phyloP scores from a whole-genome alignment of 2,329 filamentous ascomycete genomes.

The Colletotrichum sp. region DNA sequence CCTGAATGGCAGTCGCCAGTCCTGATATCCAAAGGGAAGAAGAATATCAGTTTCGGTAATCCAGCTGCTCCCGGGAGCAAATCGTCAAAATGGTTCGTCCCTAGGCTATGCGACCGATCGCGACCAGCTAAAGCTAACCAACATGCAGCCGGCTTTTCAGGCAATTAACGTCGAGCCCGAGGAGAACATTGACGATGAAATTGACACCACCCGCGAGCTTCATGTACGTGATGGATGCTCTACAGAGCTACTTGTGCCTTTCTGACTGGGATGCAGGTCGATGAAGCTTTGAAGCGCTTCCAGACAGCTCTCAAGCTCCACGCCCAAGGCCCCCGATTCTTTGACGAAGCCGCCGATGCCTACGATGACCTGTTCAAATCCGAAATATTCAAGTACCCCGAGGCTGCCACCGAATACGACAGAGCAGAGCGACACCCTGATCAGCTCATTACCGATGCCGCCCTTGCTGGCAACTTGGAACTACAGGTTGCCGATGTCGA shows the following conservation, averaged over 20 bases:
- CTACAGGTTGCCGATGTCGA: conserved; percentile 69
- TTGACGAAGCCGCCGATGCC: conserved; percentile 77
- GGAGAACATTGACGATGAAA: conserved; percentile 86
- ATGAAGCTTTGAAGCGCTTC: conserved; percentile 94
- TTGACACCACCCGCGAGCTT: conserved; percentile 94
- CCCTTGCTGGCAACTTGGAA: conserved; percentile 57
- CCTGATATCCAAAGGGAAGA: not conserved
- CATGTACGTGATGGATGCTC: conserved; percentile 58
- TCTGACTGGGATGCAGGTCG: conserved; percentile 62
- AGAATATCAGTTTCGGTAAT: not conserved
- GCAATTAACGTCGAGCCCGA: conserved; percentile 95
- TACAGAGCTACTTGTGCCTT: not conserved
- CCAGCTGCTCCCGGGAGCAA: not conserved
- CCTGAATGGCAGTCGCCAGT: not conserved
- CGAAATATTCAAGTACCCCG: conserved; percentile 92
- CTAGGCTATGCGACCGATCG: not conserved
- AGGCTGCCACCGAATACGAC: conserved; percentile 84
- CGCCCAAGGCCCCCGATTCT: conserved; percentile 80
- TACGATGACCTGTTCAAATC: conserved; percentile 88
- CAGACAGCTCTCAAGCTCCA: conserved; percentile 91
- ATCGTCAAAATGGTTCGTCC: conserved; percentile 2
- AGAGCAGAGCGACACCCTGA: conserved; percentile 66
- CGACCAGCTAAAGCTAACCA: not conserved
- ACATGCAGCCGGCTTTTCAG: conserved; percentile 69
- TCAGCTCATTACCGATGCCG: conserved; percentile 50